Evolutionary conservation across 495 filamentous ascomycete genomes (phyloP).

Genomic region (Venustampulla echinocandica): DNA sequence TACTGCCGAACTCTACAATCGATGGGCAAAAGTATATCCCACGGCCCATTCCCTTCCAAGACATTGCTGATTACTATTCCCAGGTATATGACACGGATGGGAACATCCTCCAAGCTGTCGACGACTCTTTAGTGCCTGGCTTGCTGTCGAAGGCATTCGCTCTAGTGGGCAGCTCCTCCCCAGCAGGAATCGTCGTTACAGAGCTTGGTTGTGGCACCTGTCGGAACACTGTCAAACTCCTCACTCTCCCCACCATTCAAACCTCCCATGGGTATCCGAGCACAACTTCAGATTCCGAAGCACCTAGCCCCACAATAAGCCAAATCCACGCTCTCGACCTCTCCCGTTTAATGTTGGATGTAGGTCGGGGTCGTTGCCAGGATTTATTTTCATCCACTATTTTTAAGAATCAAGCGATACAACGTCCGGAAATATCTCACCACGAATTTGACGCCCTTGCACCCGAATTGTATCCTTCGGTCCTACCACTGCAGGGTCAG

Average conservation of each 20-base stretch:
- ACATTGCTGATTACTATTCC: neutral
- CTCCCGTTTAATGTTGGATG: constrained; percentile 32
- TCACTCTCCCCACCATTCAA: constrained; percentile 23
- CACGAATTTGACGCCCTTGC: constrained; percentile 17
- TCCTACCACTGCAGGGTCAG: constrained; percentile 33
- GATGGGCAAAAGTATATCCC: constrained; percentile 33
- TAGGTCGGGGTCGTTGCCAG: constrained; percentile 9
- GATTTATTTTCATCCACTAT: neutral
- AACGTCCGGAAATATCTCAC: constrained; percentile 2
- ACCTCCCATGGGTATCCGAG: too few species aligned
- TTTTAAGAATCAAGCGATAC: neutral
- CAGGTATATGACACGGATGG: constrained; percentile 60
- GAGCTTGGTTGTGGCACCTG: constrained; percentile 66
- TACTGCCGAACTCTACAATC: constrained; percentile 34
- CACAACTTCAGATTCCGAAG: neutral
- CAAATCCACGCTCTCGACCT: constrained; percentile 42
- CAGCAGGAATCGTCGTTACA: constrained; percentile 34
- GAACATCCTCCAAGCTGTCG: constrained; percentile 65
- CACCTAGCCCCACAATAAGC: constrained; percentile 15
- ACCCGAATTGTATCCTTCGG: neutral
- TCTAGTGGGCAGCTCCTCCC: neutral
- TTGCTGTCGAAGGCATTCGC: constrained; percentile 32
- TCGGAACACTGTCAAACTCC: constrained; percentile 54
- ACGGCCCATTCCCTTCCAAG: neutral
- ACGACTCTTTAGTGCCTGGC: constrained; percentile 47